Evolutionary conservation across 192 early-diverging fungal genomes (phyloP).

Genomic region (Powellomyces hirtus): DNA sequence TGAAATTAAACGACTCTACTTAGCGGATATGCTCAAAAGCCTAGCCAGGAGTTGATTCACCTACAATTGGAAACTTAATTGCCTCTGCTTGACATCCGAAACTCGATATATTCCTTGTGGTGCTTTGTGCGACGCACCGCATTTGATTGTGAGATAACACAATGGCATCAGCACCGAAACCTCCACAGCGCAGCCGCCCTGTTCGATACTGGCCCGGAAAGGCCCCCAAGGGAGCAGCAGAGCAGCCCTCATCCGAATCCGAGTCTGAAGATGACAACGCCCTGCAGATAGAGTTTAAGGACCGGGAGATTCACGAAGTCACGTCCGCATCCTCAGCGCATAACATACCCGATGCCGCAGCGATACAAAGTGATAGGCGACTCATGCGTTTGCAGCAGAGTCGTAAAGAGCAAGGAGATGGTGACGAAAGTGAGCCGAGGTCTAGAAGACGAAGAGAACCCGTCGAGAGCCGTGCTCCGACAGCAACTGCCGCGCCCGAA

Average conservation of each 20-base stretch:
- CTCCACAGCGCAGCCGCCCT: constrained; percentile 8
- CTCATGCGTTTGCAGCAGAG: constrained; percentile 21
- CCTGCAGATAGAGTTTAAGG: not conserved
- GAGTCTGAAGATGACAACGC: constrained; percentile 16
- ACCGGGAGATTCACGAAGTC: not conserved
- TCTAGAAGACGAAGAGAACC: not conserved
- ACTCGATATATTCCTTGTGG: no score
- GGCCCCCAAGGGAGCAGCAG: constrained; percentile 22
- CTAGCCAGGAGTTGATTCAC: no score
- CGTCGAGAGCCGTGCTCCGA: not conserved
- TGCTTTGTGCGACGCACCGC: no score
- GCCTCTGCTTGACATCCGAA: no score
- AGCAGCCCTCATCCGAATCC: constrained; percentile 7
- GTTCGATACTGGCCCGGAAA: constrained; percentile 51
- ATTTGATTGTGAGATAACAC: no score
- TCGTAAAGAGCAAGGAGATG: not conserved
- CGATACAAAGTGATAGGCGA: constrained; percentile 16
- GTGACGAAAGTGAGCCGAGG: constrained; percentile 4
- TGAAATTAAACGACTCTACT: no score
- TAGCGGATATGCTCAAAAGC: no score
- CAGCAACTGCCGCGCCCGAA: not conserved
- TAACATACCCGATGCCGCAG: constrained; percentile 12
- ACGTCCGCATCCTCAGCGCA: not conserved
- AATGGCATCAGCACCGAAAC: not conserved
- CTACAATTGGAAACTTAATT: no score